Percentiles rank a stretch among this genome's conserved stretches.
Evolutionary conservation across 192 early-diverging fungal genomes (phyloP).

Genomic region (Gonapodya prolifera): DNA sequence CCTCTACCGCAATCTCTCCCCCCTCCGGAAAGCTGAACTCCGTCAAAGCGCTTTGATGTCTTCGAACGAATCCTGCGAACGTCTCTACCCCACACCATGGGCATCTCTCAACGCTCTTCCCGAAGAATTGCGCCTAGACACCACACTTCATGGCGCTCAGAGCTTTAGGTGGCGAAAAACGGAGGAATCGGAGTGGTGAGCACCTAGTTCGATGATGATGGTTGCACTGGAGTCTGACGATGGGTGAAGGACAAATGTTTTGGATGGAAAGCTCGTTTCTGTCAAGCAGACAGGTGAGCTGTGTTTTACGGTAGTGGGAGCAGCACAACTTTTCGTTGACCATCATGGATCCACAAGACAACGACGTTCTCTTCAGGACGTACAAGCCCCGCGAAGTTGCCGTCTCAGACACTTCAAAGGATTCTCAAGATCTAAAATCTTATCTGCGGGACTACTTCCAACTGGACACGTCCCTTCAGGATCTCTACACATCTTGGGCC

Average conservation of each 20-base stretch:
- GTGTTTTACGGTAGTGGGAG: background rate
- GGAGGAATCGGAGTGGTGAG: slow-evolving; percentile 43
- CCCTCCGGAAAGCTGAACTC: too few species aligned
- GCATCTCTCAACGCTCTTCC: slow-evolving; percentile 33
- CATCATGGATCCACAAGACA: background rate
- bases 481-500: slow-evolving; percentile 44
- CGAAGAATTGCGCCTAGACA: slow-evolving; percentile 58
- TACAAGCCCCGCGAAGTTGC: slow-evolving; percentile 7
- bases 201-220: background rate
- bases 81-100: slow-evolving; percentile 18
- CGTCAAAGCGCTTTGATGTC: background rate
- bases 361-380: slow-evolving; percentile 12
- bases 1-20: too few species aligned
- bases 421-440: slow-evolving; percentile 11
- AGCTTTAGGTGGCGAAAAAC: slow-evolving; percentile 78
- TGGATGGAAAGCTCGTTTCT: slow-evolving; percentile 42
- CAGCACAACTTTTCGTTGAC: background rate
- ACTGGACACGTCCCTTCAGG: slow-evolving; percentile 47
- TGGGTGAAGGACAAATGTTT: slow-evolving; percentile 25
- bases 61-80: too few species aligned
- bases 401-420: too few species aligned
- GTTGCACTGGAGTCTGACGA: background rate
- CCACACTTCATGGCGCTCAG: slow-evolving; percentile 79
- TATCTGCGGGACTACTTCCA: slow-evolving; percentile 78
- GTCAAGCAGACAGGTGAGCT: slow-evolving; percentile 44